These are phyloP conservation scores for Ophiostoma triangulosporum DNA, from an alignment of 2,329 filamentous ascomycete genomes.

Conservation along the genomic window DNA sequence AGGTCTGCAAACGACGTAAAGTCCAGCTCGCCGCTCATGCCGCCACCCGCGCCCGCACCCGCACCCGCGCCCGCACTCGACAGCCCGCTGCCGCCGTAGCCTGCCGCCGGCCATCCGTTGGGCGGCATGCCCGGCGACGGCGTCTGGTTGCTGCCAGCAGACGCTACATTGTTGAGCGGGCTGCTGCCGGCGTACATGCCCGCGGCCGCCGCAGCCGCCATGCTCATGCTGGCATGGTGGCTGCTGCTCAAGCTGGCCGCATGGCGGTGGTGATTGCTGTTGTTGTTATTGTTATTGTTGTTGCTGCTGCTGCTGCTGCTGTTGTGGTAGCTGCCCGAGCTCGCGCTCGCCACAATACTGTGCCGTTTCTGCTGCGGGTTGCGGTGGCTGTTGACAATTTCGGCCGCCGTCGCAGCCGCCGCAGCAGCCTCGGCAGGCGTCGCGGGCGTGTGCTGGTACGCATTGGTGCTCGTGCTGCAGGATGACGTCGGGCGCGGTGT, in stretches of 20 bases:
- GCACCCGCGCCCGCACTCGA: slow-evolving; percentile 11
- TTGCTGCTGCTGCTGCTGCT: slow-evolving; percentile 16
- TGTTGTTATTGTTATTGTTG: slow-evolving; percentile 15
- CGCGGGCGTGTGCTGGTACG: slow-evolving; percentile 12
- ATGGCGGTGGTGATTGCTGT: background rate
- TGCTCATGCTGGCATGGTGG: background rate
- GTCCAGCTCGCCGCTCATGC: slow-evolving; percentile 7
- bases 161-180: background rate
- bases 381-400: slow-evolving; percentile 15
- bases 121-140: slow-evolving; percentile 32
- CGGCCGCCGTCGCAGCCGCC: slow-evolving; percentile 11
- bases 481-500: slow-evolving; percentile 11
- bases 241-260: background rate
- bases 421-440: slow-evolving; percentile 13
- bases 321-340: background rate
- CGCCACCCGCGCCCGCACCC: background rate
- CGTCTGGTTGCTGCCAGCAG: slow-evolving; percentile 10
- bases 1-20: slow-evolving; percentile 30
- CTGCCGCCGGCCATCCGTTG: slow-evolving; percentile 26
- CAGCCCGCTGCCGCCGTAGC: slow-evolving; percentile 7
- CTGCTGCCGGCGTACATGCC: slow-evolving; percentile 1
- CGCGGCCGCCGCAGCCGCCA: background rate
- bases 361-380: background rate
- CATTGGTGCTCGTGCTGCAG: slow-evolving; percentile 4
- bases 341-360: no score